Conservation (phyloP, 495 filamentous ascomycete species). For the Cladorrhinum samala region DNA sequence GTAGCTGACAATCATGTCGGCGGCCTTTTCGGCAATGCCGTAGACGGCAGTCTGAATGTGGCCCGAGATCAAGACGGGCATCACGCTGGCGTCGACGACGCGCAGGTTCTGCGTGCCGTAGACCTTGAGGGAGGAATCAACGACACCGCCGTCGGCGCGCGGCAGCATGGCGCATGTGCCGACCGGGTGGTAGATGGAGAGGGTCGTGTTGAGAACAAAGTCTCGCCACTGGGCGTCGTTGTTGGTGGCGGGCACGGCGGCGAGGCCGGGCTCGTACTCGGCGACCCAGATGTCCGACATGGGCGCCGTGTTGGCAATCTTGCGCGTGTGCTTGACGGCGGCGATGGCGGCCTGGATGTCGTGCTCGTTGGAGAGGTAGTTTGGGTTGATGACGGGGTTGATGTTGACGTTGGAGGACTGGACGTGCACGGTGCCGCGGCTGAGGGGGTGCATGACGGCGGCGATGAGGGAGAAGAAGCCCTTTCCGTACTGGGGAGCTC, state of each 20-base stretch:
- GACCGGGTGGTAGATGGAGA: constrained; percentile 25
- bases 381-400: constrained; percentile 21
- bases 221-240: constrained; percentile 21
- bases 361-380: constrained; percentile 21
- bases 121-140: constrained; percentile 41
- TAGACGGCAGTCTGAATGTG: constrained; percentile 34
- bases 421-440: constrained; percentile 51
- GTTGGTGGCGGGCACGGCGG: constrained; percentile 1
- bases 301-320: constrained; percentile 15
- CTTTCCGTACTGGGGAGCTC: constrained; percentile 20
- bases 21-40: constrained; percentile 32
- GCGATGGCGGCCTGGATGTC: constrained; percentile 17
- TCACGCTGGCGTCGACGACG: constrained; percentile 30
- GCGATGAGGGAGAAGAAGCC: constrained; percentile 38
- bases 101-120: constrained; percentile 34
- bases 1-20: constrained; percentile 36
- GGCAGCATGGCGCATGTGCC: constrained; percentile 49
- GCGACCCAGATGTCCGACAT: constrained; percentile 16
- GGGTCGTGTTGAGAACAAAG: constrained; percentile 14
- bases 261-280: constrained; percentile 25
- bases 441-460: constrained; percentile 39
- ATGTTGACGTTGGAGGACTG: constrained; percentile 8
- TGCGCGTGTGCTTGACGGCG: constrained; percentile 16
- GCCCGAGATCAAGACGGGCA: constrained; percentile 26
- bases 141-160: constrained; percentile 37